These are phyloP conservation scores for Globisporangium carolinianum DNA, from an alignment of 352 stramenopile species.

Conservation along the genomic window DNA sequence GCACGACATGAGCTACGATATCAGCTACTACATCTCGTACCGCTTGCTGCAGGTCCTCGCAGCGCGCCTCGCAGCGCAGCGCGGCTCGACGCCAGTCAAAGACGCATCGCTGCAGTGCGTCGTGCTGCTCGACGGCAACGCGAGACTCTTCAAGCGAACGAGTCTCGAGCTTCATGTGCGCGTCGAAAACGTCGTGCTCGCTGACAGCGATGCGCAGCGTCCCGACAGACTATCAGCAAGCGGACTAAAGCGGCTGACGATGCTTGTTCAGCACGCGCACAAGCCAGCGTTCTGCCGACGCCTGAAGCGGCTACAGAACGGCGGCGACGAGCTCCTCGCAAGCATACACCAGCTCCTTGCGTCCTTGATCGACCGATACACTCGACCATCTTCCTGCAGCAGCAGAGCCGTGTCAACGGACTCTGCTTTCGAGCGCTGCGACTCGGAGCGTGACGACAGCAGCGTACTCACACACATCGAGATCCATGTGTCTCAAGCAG, in stretches of 20 bases:
- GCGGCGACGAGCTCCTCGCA: conserved; percentile 1
- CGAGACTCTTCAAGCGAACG: conserved; percentile 4
- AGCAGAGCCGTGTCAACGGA: too few species aligned
- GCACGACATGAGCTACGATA: not conserved
- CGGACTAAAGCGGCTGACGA: conserved; percentile 1
- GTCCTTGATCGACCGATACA: not conserved
- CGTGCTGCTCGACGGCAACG: conserved; percentile 1
- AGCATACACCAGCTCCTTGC: not conserved
- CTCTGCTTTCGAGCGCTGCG: too few species aligned
- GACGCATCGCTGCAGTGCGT: not conserved
- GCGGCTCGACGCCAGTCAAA: not conserved
- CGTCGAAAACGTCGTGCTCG: not conserved
- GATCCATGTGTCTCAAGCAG: too few species aligned
- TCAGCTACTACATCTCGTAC: conserved; percentile 8
- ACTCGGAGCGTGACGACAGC: too few species aligned
- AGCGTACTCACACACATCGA: too few species aligned
- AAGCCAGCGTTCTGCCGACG: not conserved
- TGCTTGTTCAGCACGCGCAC: not conserved
- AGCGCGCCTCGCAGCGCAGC: not conserved
- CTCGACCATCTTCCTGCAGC: not conserved
- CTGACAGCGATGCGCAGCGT: not conserved
- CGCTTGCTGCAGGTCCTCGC: not conserved
- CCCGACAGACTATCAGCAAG: not conserved
- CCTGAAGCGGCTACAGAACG: not conserved
- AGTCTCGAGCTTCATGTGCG: not conserved